Conservation (phyloP, 2,329 filamentous ascomycete genomes). For the Tricladium varicosporioides region DNA sequence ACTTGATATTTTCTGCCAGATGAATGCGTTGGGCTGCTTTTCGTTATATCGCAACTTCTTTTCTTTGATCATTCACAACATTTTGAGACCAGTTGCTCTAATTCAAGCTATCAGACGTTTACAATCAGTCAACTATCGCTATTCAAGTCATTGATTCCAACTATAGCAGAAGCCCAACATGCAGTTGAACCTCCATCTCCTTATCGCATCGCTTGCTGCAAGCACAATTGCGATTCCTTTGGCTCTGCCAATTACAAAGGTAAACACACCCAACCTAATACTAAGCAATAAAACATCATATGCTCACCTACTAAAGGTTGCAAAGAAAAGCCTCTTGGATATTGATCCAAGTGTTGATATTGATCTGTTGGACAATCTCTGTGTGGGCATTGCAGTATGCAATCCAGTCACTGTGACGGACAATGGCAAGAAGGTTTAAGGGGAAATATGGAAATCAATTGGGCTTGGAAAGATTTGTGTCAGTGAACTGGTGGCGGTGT, state of each 20-base stretch:
- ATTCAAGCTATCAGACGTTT: too few relatives aligned
- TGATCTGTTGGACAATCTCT: slow-evolving; percentile 19
- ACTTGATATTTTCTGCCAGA: too few relatives aligned
- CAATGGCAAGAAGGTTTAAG: not conserved
- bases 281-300: not conserved
- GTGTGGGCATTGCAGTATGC: slow-evolving; percentile 21
- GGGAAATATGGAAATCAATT: not conserved
- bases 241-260: not conserved
- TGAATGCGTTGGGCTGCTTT: too few relatives aligned
- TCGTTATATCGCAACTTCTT: too few relatives aligned
- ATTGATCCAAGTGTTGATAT: too few relatives aligned
- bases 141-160: too few relatives aligned
- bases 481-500: too few relatives aligned
- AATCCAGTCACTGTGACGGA: slow-evolving; percentile 21
- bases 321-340: slow-evolving; percentile 8
- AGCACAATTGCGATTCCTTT: slow-evolving; percentile 10
- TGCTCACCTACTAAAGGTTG: slow-evolving; percentile 1
- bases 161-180: not conserved
- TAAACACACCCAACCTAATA: not conserved
- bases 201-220: not conserved
- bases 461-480: not conserved
- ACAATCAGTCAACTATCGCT: too few relatives aligned
- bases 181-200: slow-evolving; percentile 2
- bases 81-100: too few relatives aligned
- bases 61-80: too few relatives aligned